A percentile compares a stretch with the other conserved stretches of the same genome.
These are phyloP conservation scores for Tricholoma bakamatsutake DNA, from an alignment of 768 basidiomycete genomes.

Conservation along the genomic window DNA sequence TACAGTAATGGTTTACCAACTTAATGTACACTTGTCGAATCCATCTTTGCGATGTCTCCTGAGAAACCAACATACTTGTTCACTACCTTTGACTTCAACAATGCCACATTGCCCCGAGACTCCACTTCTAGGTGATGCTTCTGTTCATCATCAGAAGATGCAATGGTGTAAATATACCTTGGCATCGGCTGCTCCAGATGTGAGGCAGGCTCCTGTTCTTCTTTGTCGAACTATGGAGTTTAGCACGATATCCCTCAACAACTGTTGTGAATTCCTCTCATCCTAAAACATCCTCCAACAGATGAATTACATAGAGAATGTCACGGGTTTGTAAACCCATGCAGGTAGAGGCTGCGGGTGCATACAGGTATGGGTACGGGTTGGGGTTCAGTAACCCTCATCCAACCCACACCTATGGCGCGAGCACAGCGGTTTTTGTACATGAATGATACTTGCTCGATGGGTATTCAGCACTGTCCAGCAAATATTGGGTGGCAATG, in stretches of 20 bases:
- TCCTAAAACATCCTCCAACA: constrained; percentile 5
- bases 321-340: no score
- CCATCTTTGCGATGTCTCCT: background rate
- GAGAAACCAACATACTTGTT: background rate
- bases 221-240: constrained; percentile 10
- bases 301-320: no score
- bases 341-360: no score
- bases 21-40: background rate
- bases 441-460: no score
- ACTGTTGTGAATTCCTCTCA: constrained; percentile 4
- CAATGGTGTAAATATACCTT: background rate
- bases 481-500: no score
- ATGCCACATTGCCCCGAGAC: constrained; percentile 3
- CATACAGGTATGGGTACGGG: no score
- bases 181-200: background rate
- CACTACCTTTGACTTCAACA: no score
- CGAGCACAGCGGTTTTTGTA: no score
- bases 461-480: no score
- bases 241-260: constrained; percentile 7
- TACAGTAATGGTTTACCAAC: background rate
- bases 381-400: no score
- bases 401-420: no score
- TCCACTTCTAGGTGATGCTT: constrained; percentile 4
- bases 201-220: background rate
- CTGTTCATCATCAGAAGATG: constrained; percentile 5